Conservation (phyloP, 495 filamentous ascomycete genomes). For the Venustampulla echinocandica region DNA sequence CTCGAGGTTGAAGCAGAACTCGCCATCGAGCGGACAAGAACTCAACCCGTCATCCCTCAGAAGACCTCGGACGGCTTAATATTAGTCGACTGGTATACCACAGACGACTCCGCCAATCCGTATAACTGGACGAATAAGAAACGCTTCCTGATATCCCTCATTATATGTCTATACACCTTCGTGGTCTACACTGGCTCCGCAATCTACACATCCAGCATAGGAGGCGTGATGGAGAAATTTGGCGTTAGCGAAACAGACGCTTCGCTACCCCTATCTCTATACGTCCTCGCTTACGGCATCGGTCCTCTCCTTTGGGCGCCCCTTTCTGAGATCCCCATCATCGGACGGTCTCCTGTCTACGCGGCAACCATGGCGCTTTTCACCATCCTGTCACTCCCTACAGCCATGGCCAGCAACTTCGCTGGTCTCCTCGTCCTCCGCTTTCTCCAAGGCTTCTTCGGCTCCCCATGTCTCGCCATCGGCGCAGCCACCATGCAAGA, state of each 20-base stretch:
- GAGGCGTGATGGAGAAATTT: conserved; percentile 38
- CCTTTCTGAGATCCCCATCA: conserved; percentile 55
- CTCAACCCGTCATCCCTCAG: conserved; percentile 37
- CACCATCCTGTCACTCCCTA: conserved; percentile 65
- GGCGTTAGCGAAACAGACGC: conserved; percentile 44
- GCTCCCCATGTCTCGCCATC: conserved; percentile 66
- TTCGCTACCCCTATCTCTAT: conserved; percentile 45
- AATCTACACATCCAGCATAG: conserved; percentile 39
- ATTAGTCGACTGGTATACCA: conserved; percentile 49
- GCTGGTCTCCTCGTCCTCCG: conserved; percentile 63
- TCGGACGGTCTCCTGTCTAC: conserved; percentile 57
- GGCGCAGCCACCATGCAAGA: conserved; percentile 73
- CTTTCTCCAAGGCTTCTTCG: conserved; percentile 68
- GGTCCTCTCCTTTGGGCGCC: conserved; percentile 38
- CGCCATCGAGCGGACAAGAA: conserved; percentile 35
- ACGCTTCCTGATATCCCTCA: conserved; percentile 34
- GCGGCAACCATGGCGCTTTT: conserved; percentile 62
- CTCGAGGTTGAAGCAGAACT: conserved; percentile 35
- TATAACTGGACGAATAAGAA: conserved; percentile 41
- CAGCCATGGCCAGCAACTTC: conserved; percentile 64
- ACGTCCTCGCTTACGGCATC: conserved; percentile 51
- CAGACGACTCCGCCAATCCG: conserved; percentile 42
- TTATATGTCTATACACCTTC: conserved; percentile 45
- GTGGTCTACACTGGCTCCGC: conserved; percentile 41
- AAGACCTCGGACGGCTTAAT: conserved; percentile 38